Base-by-base conservation (phyloP, 2,329 filamentous ascomycete species). In the Tolypocladium guangdongense region DNA sequence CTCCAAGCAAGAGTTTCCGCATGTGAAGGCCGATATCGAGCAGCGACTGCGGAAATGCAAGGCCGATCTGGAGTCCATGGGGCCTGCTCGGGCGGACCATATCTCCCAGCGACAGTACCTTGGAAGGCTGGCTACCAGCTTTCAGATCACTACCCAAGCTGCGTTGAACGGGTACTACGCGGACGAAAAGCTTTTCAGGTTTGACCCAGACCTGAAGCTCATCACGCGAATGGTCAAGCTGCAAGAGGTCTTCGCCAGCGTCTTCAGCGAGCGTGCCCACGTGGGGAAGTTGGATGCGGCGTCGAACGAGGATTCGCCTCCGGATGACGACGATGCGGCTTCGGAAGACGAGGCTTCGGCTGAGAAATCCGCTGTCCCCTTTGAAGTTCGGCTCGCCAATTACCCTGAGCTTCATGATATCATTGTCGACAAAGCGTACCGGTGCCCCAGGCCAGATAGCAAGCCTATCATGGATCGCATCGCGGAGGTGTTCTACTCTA, bases 161-260 rank as follows among this genome's bases (percentile, higher is more conserved):
- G 67, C 67, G 0, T 60, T 74, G 0, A 66, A 71, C 16, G 71
- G 62, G 0, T 61, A 69, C 4, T 76, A 75, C 48, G 60, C 60
- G 0, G 57, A 64, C 0, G 56, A 68, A 18, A 27, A 53, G 0
- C 57, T 68, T 0, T 74, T 74, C 39, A 55, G 61, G 0, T 39
- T 59, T 0, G 30, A 63, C 0, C 55, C 57, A 0, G 53, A 64
- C 0, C 47, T 74, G 2, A 66, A 64, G 36, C 66, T 76, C 2
- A 68, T 74, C 33, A 75, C 73, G 0, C 57, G 57, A 0, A 66
- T 76, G 10, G 58, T 69, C 0, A 59, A 66, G 24, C 59, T 73
- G 14, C 73, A 71, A 10, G 68, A 74, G 10, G 53, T 14, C 0
- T 76, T 75, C 32, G 59, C 64, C 2, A 24, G 57, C 0, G 32